These are phyloP conservation scores for Brassica nigra DNA, from an alignment of 345 rosid genomes.

Conservation along the genomic window DNA sequence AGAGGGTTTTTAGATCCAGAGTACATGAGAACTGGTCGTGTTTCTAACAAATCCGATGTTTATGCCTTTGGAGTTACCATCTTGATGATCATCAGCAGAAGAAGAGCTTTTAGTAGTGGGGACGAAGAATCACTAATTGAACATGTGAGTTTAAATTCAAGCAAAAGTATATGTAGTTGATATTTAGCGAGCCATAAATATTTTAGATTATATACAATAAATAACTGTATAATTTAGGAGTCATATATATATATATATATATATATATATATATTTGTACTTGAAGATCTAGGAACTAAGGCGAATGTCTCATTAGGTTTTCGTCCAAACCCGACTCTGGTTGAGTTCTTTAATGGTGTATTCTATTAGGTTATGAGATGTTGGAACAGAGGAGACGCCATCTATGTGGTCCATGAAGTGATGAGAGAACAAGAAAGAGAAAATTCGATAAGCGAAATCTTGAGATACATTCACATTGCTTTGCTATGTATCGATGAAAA, in stretches of 20 bases:
- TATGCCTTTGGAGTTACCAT: conserved; percentile 36
- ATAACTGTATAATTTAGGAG: not conserved
- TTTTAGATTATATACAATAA: not conserved
- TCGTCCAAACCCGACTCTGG: not conserved
- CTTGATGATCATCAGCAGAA: conserved; percentile 28
- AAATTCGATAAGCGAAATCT: conserved; percentile 19
- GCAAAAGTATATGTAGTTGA: not conserved
- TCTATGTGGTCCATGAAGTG: conserved; percentile 19
- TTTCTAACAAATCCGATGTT: conserved; percentile 35
- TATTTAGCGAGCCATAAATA: not conserved
- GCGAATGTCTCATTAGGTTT: not conserved
- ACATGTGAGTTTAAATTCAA: conserved; percentile 21
- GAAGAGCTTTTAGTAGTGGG: not conserved
- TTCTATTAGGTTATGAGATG: conserved; percentile 8
- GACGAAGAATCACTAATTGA: not conserved
- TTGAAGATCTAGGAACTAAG: not conserved
- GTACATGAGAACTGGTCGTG: not conserved
- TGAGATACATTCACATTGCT: conserved; percentile 35
- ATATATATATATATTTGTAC: not conserved
- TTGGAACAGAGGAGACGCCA: conserved; percentile 29
- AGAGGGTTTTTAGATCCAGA: conserved; percentile 30
- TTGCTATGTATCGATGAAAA: conserved; percentile 24
- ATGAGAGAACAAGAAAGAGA: conserved; percentile 22
- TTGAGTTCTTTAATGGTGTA: not conserved
- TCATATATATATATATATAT: not conserved